Evolutionary conservation across 352 stramenopile species (phyloP), one percentile per base, ranked within the genome.

Genomic region (Albugo candida): DNA sequence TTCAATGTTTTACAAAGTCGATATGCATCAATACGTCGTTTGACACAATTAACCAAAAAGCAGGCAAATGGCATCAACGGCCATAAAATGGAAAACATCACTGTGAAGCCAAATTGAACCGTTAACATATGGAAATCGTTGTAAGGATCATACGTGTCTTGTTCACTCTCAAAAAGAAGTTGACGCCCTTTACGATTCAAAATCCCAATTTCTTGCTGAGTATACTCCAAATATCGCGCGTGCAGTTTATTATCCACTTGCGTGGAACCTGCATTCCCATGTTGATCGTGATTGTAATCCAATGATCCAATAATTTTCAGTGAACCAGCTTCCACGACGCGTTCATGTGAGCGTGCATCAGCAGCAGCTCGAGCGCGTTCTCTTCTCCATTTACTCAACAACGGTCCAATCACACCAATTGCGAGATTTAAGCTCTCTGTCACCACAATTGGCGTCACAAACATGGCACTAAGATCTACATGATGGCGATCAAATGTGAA

Each of bases 401-500:
- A 70, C 1, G 78, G 75, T 14, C 60, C 61, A 11, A 83, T 61
- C n/a, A 85, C 54, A 13, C 70, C 60, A 11, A 91, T 41, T 19
- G 75, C 48, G 27, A 91, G 83, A 41, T 91, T 91, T 24, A 91
- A 60, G 42, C 55, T 63, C 59, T 91, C 75, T 5, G 78, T 91
- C 19, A 91, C 73, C 0, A 91, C 64, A 46, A 91, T 91, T 11
- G 78, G 75, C 1, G 78, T 91, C 31, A 91, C 66, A 60, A 91
- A 91, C 70, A 91, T 85, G 12, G 72, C 67, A 36, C 73, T 77
- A 13, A 91, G 41, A 43, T 88, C 71, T n/a, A 91, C 73, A 62
- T 91, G 78, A 39, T 73, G 63, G 1, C 70, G 70, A 48, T 91
- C 75, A 55, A 88, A 91, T 2, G 75, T 88, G 42, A 91, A 83